Evolutionary conservation across 129 eudicot species (phyloP), one percentile per base, ranked within the genome.

Genomic region (Helichrysum umbraculigerum): DNA sequence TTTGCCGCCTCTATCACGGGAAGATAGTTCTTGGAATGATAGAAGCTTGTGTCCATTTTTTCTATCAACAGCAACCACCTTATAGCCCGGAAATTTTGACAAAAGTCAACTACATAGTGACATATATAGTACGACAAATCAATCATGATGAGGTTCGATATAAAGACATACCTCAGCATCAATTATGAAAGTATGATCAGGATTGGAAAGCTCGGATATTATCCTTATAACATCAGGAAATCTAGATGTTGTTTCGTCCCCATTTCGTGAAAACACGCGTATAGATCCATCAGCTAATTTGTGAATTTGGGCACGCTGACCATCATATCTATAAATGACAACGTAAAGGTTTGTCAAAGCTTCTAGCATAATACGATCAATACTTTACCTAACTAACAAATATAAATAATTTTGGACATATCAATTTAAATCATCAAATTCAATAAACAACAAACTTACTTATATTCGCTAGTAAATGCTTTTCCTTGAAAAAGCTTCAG

Each of bases 241-340:
- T 81, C 90, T 91, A 33, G 90, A 79, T 20, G 99, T 91, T 52
- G 97, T 83, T 78, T 94, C 96, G 66, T 91, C 99, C 68, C 99
- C 97, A 37, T 94, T 94, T 73, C 99, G 87, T 66, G 97, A 94
- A 83, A 91, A 94, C 68, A 94, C 85, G 16, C 85, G 94, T 51
- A 94, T 74, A 68, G 94, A 87, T 76, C 99, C 99, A 84, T 91
- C 96, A 52, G 66, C 74, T 52, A 91, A 71, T 78, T 85, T 82
- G 83, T 94, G 99, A 78, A 94, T 88, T 81, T 94, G 99, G 68
- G 99, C 97, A 74, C 97, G 88, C 77, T 94, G 99, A 52, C 99
- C 99, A 84, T 94, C 99, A 78, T 94, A 94, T 88, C 99, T 94
- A 73, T 67, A 71, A 60, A 75, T 47, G 15, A 69, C 70, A 57